A percentile compares a stretch with the other conserved stretches of the same genome.
Evolutionary conservation across 2,329 filamentous ascomycete genomes (phyloP).

Genomic region (Westerdykella ornata): DNA sequence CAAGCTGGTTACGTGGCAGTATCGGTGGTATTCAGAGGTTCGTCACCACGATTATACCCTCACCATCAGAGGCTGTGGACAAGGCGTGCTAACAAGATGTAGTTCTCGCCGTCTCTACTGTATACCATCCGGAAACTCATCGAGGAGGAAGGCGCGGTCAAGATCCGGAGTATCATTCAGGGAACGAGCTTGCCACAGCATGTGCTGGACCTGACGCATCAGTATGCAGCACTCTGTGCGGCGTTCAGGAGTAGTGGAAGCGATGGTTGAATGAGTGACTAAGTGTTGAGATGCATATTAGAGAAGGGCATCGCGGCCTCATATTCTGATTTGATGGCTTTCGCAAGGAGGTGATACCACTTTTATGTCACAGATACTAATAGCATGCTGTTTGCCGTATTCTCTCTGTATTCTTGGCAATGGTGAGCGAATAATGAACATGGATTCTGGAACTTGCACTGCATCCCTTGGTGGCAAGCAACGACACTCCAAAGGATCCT

Average conservation of each 20-base stretch:
- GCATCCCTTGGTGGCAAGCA: too few relatives aligned
- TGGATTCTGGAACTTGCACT: too few relatives aligned
- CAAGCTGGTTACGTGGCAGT: slow-evolving; percentile 92
- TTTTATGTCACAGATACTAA: too few relatives aligned
- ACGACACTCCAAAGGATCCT: too few relatives aligned
- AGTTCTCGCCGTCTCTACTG: slow-evolving; percentile 87
- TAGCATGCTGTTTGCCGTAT: too few relatives aligned
- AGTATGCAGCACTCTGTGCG: slow-evolving; percentile 90
- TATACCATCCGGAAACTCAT: slow-evolving; percentile 86
- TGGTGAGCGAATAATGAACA: too few relatives aligned
- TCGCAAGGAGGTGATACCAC: too few relatives aligned
- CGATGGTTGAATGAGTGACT: slow-evolving; percentile 55
- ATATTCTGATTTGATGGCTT: too few relatives aligned
- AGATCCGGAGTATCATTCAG: slow-evolving; percentile 94
- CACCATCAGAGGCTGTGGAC: not conserved
- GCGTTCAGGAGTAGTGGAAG: slow-evolving; percentile 92
- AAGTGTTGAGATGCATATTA: too few relatives aligned
- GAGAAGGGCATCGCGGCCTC: too few relatives aligned
- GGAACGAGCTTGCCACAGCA: slow-evolving; percentile 89
- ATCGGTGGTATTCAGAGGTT: slow-evolving; percentile 96
- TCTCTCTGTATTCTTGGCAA: too few relatives aligned
- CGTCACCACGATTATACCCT: slow-evolving; percentile 1
- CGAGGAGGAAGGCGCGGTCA: slow-evolving; percentile 94
- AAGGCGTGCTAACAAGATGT: slow-evolving; percentile 5
- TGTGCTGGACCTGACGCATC: slow-evolving; percentile 88